Evolutionary conservation across 257 asterid genomes (phyloP), one percentile per base, ranked within the genome.

Genomic region (Gardenia jasminoides): DNA sequence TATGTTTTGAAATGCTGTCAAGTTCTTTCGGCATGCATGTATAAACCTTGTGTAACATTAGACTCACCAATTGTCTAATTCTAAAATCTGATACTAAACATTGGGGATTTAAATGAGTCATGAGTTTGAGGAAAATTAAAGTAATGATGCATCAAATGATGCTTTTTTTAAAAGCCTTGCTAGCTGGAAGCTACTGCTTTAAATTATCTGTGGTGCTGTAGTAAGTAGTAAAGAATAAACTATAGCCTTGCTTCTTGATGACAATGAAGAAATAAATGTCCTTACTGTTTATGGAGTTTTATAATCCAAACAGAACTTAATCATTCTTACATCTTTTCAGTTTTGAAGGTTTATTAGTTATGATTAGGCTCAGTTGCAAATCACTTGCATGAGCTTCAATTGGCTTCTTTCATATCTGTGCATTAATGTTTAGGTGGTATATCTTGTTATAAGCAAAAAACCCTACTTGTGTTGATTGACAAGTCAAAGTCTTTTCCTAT

Each of bases 361-460:
- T 68, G 19, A 68, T 17, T 10, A 68, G 50, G 73, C 24, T 72
- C 17, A 19, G 26, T 30, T 6, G 56, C 47, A 44, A 17, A 73
- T 73, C 36, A 62, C 36, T 33, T 26, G 76, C 33, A 28, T 64
- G 61, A 70, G 41, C 11, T 78, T 66, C 76, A 33, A 56, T 47
- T 72, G 31, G 61, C 67, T 22, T 36, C 43, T 58, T 43, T 33
- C 7, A 48, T 66, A 73, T 6, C 47, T 4, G 30, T 73, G 3
- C 10, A 17, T 72, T 50, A 19, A 47, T 50, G 72, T 67, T 7
- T 16, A 16, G 28, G 48, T 33, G 72, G 48, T 67, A 3, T 30
- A 65, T 9, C 11, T n/a, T 22, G n/a, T 47, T 72, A 11, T 13
- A 30, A n/a, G 61, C 17, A 50, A 16, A 61, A 39, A 6, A 61